phyloP scores from a whole-genome alignment of 2,329 filamentous ascomycete genomes.

The Claviceps arundinis region DNA sequence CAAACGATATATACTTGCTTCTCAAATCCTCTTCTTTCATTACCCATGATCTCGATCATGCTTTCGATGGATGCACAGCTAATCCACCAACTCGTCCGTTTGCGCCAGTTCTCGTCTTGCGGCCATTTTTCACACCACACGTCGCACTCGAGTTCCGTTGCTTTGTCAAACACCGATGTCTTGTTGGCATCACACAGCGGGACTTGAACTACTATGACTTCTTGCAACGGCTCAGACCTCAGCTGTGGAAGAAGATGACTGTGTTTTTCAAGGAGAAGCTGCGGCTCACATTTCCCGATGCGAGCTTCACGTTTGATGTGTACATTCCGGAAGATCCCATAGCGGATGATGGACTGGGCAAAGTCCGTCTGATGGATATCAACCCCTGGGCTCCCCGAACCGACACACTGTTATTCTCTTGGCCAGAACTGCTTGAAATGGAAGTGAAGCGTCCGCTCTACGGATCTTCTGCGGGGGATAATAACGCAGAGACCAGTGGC shows the following conservation, averaged over 20 bases:
- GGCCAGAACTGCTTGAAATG: constrained; percentile 72
- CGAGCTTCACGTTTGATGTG: constrained; percentile 79
- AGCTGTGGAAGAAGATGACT: constrained; percentile 54
- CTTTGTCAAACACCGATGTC: constrained; percentile 71
- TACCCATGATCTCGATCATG: constrained; percentile 85
- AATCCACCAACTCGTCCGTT: constrained; percentile 34
- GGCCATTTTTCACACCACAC: constrained; percentile 79
- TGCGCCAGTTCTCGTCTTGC: constrained; percentile 67
- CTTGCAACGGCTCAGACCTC: constrained; percentile 47
- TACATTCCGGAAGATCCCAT: constrained; percentile 62
- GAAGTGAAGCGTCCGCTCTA: constrained; percentile 46
- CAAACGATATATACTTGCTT: constrained; percentile 87
- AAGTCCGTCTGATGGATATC: constrained; percentile 80
- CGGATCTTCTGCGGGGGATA: constrained; percentile 24
- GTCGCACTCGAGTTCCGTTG: constrained; percentile 89
- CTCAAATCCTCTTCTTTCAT: constrained; percentile 92
- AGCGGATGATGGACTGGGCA: constrained; percentile 48
- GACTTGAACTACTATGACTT: constrained; percentile 88
- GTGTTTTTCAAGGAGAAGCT: constrained; percentile 67
- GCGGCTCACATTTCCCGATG: constrained; percentile 67
- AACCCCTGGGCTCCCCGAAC: constrained; percentile 89
- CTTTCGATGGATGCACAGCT: constrained; percentile 59
- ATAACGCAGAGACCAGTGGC: constrained; percentile 20
- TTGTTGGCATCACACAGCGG: constrained; percentile 77
- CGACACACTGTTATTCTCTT: constrained; percentile 78